Percentiles rank a stretch among this genome's conserved stretches.
These are phyloP conservation scores for Neonectria hederae DNA, from an alignment of 2,329 filamentous ascomycete genomes.

Conservation along the genomic window DNA sequence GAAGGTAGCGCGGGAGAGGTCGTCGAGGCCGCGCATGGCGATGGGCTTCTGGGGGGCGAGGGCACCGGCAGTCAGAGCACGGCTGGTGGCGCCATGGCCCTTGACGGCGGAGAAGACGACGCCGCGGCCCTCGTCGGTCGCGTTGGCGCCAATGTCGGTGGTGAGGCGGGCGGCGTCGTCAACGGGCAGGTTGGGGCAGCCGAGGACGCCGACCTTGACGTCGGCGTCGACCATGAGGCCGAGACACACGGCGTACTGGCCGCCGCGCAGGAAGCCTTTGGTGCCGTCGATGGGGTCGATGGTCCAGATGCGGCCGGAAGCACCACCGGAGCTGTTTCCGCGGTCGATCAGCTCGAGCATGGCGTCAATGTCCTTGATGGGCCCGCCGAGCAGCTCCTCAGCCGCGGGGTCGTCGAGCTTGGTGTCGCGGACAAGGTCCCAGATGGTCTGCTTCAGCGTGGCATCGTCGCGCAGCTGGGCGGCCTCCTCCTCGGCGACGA, in stretches of 20 bases:
- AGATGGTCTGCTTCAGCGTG: slow-evolving; percentile 74
- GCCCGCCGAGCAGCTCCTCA: slow-evolving; percentile 75
- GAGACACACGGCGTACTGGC: slow-evolving; percentile 96
- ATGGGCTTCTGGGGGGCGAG: slow-evolving; percentile 71
- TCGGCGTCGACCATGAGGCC: slow-evolving; percentile 92
- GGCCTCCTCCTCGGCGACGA: slow-evolving; percentile 96
- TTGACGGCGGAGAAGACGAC: slow-evolving; percentile 88
- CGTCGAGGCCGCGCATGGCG: slow-evolving; percentile 78
- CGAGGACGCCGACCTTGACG: slow-evolving; percentile 92
- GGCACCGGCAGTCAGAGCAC: slow-evolving; percentile 67
- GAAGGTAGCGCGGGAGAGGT: slow-evolving; percentile 85
- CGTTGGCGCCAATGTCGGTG: slow-evolving; percentile 76
- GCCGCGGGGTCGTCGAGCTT: slow-evolving; percentile 67
- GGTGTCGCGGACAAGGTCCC: slow-evolving; percentile 80
- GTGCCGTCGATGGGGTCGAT: slow-evolving; percentile 98
- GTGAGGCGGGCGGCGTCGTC: slow-evolving; percentile 73
- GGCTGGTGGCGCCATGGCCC: slow-evolving; percentile 82
- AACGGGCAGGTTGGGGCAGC: slow-evolving; percentile 93
- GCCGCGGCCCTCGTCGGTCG: slow-evolving; percentile 80
- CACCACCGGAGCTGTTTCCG: slow-evolving; percentile 76
- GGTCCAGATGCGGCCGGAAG: slow-evolving; percentile 86
- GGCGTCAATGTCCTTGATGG: slow-evolving; percentile 70
- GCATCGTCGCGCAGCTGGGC: slow-evolving; percentile 78
- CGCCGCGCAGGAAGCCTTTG: slow-evolving; percentile 94
- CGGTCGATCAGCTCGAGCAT: slow-evolving; percentile 75